These are phyloP conservation scores for Aspergillus chevalieri DNA, from an alignment of 2,329 filamentous ascomycete species.

Conservation along the genomic window DNA sequence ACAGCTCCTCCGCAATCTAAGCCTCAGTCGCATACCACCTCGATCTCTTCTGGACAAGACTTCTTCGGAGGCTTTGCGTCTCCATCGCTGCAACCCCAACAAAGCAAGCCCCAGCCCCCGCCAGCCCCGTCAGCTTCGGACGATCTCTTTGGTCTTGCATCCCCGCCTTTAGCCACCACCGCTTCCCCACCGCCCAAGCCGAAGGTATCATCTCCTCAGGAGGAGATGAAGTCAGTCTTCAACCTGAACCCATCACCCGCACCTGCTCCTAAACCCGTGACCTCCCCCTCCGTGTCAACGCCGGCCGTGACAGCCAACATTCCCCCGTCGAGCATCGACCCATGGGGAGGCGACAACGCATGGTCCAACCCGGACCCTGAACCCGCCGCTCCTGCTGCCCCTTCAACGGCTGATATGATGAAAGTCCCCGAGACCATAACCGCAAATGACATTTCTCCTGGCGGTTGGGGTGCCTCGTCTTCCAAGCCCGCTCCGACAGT, in stretches of 20 bases:
- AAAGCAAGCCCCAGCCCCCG: constrained; percentile 35
- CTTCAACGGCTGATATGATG: constrained; percentile 31
- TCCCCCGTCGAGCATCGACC: constrained; percentile 51
- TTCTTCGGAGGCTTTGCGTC: constrained; percentile 60
- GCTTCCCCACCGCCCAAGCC: constrained; percentile 41
- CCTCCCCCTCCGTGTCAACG: constrained; percentile 36
- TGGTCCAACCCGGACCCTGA: constrained; percentile 66
- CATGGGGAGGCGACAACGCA: constrained; percentile 74
- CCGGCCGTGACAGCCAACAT: constrained; percentile 37
- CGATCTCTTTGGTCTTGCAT: constrained; percentile 73
- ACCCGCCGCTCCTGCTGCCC: constrained; percentile 35
- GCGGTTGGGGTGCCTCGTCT: constrained; percentile 47
- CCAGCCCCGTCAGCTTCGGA: constrained; percentile 54
- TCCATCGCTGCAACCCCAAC: constrained; percentile 36
- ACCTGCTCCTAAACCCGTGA: constrained; percentile 35
- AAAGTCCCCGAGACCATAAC: constrained; percentile 44
- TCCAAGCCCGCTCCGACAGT: constrained; percentile 55
- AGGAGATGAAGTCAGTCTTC: constrained; percentile 63
- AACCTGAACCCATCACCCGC: constrained; percentile 56
- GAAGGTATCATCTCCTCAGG: constrained; percentile 21
- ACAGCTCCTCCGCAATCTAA: constrained; percentile 44
- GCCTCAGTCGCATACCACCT: constrained; percentile 39
- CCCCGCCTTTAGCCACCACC: constrained; percentile 40
- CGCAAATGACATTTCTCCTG: constrained; percentile 59
- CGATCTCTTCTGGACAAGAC: constrained; percentile 54